Evolutionary conservation across 345 rosid genomes (phyloP).

Genomic region (Aurinia saxatilis): DNA sequence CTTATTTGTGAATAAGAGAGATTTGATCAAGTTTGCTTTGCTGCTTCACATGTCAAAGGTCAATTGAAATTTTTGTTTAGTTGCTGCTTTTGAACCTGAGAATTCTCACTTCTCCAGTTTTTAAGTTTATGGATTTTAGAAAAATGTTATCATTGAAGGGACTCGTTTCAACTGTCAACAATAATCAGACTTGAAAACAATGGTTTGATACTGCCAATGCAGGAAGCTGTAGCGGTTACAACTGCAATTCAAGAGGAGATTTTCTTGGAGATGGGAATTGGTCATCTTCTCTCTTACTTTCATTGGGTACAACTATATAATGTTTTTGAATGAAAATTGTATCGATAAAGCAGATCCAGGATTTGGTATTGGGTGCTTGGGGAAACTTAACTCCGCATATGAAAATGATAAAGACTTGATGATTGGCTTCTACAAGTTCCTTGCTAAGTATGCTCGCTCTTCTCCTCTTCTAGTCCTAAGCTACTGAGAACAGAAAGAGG

Average conservation of each 20-base stretch:
- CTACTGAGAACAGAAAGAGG: background rate
- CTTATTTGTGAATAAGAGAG: background rate
- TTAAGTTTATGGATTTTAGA: background rate
- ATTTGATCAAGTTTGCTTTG: background rate
- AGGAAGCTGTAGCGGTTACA: conserved; percentile 88
- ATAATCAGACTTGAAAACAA: too few relatives aligned
- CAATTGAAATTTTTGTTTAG: background rate
- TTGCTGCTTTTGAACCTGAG: too few relatives aligned
- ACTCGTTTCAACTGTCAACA: background rate
- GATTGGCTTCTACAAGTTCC: conserved; percentile 63
- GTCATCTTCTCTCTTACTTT: conserved; percentile 25
- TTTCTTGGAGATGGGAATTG: conserved; percentile 75
- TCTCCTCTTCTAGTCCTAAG: background rate
- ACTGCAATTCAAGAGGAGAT: conserved; percentile 66
- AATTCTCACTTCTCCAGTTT: background rate
- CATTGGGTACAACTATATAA: background rate
- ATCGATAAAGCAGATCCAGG: conserved; percentile 49
- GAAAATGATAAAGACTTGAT: conserved; percentile 77
- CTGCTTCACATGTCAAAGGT: too few relatives aligned
- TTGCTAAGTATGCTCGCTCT: conserved; percentile 47
- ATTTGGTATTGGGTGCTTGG: conserved; percentile 71
- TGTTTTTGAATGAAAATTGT: background rate
- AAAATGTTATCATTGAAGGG: background rate
- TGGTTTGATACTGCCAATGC: background rate
- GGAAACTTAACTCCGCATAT: conserved; percentile 56